Evolutionary conservation across 768 basidiomycete species (phyloP).

Genomic region (Fistulinella prunicolor): DNA sequence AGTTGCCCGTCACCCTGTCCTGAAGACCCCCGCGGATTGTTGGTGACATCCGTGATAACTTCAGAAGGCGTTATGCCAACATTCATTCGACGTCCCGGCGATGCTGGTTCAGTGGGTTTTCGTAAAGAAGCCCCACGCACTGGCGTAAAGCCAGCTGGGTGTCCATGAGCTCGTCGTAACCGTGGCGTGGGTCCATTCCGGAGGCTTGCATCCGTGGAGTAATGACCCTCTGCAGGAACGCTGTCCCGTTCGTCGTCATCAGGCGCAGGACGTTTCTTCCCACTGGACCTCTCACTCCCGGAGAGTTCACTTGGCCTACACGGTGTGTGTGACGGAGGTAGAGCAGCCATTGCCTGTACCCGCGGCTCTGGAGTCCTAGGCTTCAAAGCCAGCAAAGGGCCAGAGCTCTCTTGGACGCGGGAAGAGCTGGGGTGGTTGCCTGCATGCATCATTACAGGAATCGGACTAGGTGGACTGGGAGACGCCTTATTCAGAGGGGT

Average conservation of each 20-base stretch:
- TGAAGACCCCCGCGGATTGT: conserved; percentile 48
- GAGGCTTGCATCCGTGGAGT: conserved; percentile 35
- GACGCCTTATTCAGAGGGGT: conserved; percentile 7
- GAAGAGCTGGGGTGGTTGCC: conserved; percentile 6
- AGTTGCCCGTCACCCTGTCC: conserved; percentile 21
- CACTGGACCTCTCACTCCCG: conserved; percentile 38
- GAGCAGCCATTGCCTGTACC: conserved; percentile 6
- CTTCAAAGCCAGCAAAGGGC: conserved; percentile 40
- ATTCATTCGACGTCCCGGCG: conserved; percentile 48
- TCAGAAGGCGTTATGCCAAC: conserved; percentile 36
- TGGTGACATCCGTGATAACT: conserved; percentile 59
- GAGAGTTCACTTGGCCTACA: conserved; percentile 35
- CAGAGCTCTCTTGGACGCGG: conserved; percentile 36
- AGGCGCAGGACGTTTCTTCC: conserved; percentile 72
- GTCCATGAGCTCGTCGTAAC: conserved; percentile 52
- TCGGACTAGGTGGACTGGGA: conserved; percentile 8
- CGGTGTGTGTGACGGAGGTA: conserved; percentile 47
- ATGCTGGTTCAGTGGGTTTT: conserved; percentile 30
- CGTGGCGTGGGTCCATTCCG: conserved; percentile 53
- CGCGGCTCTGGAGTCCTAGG: conserved; percentile 55
- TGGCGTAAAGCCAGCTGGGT: conserved; percentile 73
- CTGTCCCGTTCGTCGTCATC: conserved; percentile 69
- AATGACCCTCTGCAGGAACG: conserved; percentile 66
- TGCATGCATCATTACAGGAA: conserved; percentile 4
- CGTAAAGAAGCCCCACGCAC: conserved; percentile 50